These are phyloP conservation scores for Flaveria brownii DNA, from an alignment of 129 eudicot species.

Conservation along the genomic window DNA sequence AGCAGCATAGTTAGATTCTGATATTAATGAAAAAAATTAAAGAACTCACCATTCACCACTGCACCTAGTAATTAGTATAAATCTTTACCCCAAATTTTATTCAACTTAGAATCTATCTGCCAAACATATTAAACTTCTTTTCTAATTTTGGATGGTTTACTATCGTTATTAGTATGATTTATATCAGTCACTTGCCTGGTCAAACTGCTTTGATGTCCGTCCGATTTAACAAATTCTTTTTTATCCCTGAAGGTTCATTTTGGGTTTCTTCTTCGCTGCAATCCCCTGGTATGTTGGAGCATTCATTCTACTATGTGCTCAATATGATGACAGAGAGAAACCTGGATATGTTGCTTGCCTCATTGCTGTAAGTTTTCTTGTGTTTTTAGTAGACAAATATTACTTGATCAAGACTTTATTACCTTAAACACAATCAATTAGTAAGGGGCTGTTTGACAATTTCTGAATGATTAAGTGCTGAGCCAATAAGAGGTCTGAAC, in stretches of 20 bases:
- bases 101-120: not conserved
- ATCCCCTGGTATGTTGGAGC: slow-evolving; percentile 92
- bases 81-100: not conserved
- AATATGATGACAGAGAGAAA: slow-evolving; percentile 76
- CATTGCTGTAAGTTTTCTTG: slow-evolving; percentile 66
- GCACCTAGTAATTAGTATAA: not conserved
- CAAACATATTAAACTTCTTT: slow-evolving; percentile 7
- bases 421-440: not conserved
- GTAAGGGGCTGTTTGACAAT: too few species aligned
- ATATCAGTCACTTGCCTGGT: slow-evolving; percentile 5
- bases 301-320: slow-evolving; percentile 62
- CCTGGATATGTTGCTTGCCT: slow-evolving; percentile 88
- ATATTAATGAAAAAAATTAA: not conserved
- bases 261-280: slow-evolving; percentile 83
- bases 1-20: not conserved
- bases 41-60: not conserved
- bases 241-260: slow-evolving; percentile 63
- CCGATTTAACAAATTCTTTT: not conserved
- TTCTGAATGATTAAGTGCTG: too few species aligned
- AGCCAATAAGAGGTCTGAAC: too few species aligned
- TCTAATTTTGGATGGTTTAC: not conserved
- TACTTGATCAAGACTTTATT: not conserved
- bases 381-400: slow-evolving; percentile 12
- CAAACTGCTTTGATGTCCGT: not conserved
- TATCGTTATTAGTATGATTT: not conserved